phyloP scores from a whole-genome alignment of 345 rosid genomes.

The Passiflora organensis region DNA sequence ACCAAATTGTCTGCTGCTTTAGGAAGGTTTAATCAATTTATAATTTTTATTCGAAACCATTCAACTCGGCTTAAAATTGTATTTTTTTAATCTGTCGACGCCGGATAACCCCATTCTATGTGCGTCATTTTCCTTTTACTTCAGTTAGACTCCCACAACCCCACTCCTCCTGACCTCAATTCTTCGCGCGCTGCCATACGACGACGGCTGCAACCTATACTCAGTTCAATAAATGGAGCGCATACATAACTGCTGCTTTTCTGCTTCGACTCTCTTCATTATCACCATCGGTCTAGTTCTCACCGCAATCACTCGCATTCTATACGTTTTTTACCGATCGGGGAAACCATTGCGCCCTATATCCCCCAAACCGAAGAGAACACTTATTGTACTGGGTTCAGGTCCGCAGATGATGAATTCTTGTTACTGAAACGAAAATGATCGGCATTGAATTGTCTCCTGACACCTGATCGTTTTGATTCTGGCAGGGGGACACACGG shows the following conservation, averaged over 20 bases:
- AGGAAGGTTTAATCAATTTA: too few relatives aligned
- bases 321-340: constrained; percentile 16
- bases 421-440: not conserved
- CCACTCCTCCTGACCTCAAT: too few relatives aligned
- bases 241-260: not conserved
- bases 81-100: too few relatives aligned
- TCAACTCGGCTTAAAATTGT: too few relatives aligned
- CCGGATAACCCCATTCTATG: too few relatives aligned
- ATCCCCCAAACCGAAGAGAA: constrained; percentile 14
- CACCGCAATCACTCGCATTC: constrained; percentile 2
- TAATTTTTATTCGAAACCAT: too few relatives aligned
- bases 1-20: too few relatives aligned
- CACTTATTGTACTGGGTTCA: constrained; percentile 22
- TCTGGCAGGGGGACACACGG: constrained; percentile 80
- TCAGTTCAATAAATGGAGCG: too few relatives aligned
- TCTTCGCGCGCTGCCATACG: too few relatives aligned
- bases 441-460: not conserved
- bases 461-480: not conserved
- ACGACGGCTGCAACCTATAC: too few relatives aligned
- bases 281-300: constrained; percentile 3
- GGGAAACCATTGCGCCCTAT: constrained; percentile 21
- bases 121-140: too few relatives aligned
- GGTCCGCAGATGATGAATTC: constrained; percentile 4
- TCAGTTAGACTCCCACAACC: too few relatives aligned
- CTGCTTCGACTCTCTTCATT: not conserved